Conservation (phyloP, 805 yeast genomes). For the Ogataea pini region DNA sequence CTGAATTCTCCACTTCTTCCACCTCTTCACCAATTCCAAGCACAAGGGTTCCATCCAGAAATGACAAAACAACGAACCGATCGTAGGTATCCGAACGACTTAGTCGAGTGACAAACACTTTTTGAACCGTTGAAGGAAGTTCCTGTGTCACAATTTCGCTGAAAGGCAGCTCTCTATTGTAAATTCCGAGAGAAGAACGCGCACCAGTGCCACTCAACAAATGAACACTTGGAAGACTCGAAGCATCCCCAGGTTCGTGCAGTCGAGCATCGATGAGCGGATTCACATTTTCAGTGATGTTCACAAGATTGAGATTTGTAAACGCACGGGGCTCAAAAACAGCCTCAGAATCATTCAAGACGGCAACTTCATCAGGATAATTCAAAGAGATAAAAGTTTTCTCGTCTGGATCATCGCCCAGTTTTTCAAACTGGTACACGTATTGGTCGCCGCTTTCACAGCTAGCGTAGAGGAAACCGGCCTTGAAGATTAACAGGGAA, state of each 20-base stretch:
- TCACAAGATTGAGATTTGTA: conserved; percentile 61
- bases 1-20: conserved; percentile 65
- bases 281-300: conserved; percentile 47
- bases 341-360: conserved; percentile 24
- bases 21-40: conserved; percentile 78
- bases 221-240: conserved; percentile 43
- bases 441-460: conserved; percentile 61
- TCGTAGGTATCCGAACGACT: conserved; percentile 49
- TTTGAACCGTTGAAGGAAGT: conserved; percentile 63
- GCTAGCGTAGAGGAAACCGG: conserved; percentile 76
- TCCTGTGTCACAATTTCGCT: conserved; percentile 71
- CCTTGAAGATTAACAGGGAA: conserved; percentile 58
- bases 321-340: conserved; percentile 38
- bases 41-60: conserved; percentile 67
- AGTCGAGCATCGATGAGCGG: conserved; percentile 53
- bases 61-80: conserved; percentile 64
- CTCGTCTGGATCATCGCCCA: conserved; percentile 57
- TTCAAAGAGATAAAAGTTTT: conserved; percentile 35
- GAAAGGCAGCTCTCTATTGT: conserved; percentile 60
- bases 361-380: conserved; percentile 37
- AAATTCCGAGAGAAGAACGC: conserved; percentile 47
- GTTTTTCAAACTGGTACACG: conserved; percentile 74
- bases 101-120: conserved; percentile 64
- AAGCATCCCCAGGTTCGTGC: conserved; percentile 32
- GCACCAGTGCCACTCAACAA: conserved; percentile 45